phyloP scores from a whole-genome alignment of 1,139 yeast species.

The Candida smagusa region DNA sequence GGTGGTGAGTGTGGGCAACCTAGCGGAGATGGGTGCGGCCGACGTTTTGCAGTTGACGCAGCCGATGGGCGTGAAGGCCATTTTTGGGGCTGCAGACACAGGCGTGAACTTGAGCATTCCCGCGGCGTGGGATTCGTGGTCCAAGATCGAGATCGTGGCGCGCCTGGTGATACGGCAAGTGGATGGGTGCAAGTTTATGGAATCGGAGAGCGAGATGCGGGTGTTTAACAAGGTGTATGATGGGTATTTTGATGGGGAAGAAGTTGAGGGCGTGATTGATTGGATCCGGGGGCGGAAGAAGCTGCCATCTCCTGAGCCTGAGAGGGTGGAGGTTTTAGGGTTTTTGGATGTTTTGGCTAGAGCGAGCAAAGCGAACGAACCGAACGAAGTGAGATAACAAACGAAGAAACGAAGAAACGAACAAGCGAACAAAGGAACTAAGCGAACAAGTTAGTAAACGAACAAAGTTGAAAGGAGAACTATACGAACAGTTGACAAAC shows the following conservation, averaged over 20 bases:
- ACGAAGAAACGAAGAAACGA: no score
- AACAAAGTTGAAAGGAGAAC: no score
- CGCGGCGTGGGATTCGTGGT: constrained; percentile 48
- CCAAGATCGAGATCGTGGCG: constrained; percentile 45
- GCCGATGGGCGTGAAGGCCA: constrained; percentile 8
- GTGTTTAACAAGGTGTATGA: constrained; percentile 12
- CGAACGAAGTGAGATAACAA: no score
- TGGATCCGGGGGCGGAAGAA: neutral
- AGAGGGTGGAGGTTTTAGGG: constrained; percentile 3
- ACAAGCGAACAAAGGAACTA: no score
- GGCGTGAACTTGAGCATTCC: constrained; percentile 40
- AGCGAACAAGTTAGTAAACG: no score
- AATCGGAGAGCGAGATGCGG: constrained; percentile 11
- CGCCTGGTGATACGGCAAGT: constrained; percentile 18
- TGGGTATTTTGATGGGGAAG: constrained; percentile 7
- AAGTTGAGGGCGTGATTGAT: constrained; percentile 1
- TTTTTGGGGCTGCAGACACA: constrained; percentile 8
- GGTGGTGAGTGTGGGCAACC: constrained; percentile 20
- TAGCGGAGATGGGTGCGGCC: constrained; percentile 5
- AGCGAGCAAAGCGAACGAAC: neutral
- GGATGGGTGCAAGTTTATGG: constrained; percentile 9
- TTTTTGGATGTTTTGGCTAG: constrained; percentile 4
- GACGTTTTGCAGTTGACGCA: constrained; percentile 1
- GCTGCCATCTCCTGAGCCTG: neutral
- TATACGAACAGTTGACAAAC: no score